These are phyloP conservation scores for Micractinium conductrix DNA, from an alignment of 139 green algal genomes.

Conservation along the genomic window DNA sequence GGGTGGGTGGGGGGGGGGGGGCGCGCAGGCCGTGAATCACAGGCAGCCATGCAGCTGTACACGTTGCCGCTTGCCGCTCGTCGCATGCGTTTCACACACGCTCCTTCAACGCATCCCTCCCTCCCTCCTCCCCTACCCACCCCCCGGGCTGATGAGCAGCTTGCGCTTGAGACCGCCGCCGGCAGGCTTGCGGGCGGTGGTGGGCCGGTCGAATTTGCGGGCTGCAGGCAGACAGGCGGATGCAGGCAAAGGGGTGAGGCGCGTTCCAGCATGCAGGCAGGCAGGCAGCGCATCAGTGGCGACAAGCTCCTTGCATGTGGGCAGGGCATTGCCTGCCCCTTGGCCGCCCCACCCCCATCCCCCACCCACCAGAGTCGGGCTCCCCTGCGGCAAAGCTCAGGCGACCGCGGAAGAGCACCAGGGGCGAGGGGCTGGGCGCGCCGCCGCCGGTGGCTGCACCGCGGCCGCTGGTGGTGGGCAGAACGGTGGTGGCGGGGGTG, in stretches of 20 bases:
- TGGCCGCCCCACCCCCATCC: background rate
- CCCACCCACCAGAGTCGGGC: constrained; percentile 2
- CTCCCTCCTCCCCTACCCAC: background rate
- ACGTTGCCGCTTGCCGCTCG: too few relatives aligned
- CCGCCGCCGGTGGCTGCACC: background rate
- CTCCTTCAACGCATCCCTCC: background rate
- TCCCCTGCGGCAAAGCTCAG: constrained; percentile 20
- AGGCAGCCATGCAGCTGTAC: too few relatives aligned
- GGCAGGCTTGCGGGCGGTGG: background rate
- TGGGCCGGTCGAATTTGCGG: constrained; percentile 6
- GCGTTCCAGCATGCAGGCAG: background rate
- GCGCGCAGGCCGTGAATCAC: too few relatives aligned
- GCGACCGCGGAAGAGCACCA: constrained; percentile 1
- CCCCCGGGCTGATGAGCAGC: constrained; percentile 33
- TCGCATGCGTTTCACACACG: too few relatives aligned
- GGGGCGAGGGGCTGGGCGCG: constrained; percentile 7
- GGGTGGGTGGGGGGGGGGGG: too few relatives aligned
- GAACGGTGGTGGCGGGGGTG: background rate
- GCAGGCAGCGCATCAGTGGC: background rate
- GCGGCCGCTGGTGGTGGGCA: background rate
- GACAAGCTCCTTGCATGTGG: background rate
- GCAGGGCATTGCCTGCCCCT: background rate
- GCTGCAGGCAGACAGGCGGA: background rate
- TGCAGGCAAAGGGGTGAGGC: too few relatives aligned
- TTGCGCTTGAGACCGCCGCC: constrained; percentile 20